These are phyloP conservation scores for Podaxis pistillaris DNA, from an alignment of 768 basidiomycete genomes.

Conservation along the genomic window DNA sequence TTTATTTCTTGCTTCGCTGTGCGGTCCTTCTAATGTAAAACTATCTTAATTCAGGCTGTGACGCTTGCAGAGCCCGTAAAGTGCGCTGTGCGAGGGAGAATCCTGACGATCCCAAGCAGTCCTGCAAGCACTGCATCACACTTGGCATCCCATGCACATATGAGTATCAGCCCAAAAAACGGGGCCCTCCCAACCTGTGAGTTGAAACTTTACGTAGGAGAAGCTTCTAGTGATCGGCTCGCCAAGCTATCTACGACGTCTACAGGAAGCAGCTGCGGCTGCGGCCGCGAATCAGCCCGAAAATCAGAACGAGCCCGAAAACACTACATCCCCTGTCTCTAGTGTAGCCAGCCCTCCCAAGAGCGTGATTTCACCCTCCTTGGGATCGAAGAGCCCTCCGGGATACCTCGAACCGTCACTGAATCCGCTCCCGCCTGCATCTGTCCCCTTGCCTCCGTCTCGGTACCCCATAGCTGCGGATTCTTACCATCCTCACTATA, in stretches of 20 bases:
- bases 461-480: conserved; percentile 72
- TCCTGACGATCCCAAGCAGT: conserved; percentile 70
- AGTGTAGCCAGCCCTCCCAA: conserved; percentile 49
- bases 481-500: conserved; percentile 58
- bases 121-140: conserved; percentile 85
- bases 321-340: conserved; percentile 45
- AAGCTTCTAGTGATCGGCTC: conserved; percentile 10
- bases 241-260: conserved; percentile 69
- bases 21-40: conserved; percentile 10
- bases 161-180: conserved; percentile 91
- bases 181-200: conserved; percentile 90
- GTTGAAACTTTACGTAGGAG: conserved; percentile 22
- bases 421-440: conserved; percentile 29
- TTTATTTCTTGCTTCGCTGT: not conserved
- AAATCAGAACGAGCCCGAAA: conserved; percentile 40
- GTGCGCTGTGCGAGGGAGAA: conserved; percentile 83
- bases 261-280: conserved; percentile 75
- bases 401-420: conserved; percentile 55
- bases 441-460: conserved; percentile 57
- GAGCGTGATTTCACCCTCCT: conserved; percentile 42
- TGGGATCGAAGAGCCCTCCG: conserved; percentile 42
- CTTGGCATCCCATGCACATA: conserved; percentile 86
- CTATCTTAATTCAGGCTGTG: conserved; percentile 56
- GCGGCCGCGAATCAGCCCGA: conserved; percentile 39
- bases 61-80: conserved; percentile 84